Conservation (phyloP, 768 basidiomycete species). For the Pisolithus orientalis region DNA sequence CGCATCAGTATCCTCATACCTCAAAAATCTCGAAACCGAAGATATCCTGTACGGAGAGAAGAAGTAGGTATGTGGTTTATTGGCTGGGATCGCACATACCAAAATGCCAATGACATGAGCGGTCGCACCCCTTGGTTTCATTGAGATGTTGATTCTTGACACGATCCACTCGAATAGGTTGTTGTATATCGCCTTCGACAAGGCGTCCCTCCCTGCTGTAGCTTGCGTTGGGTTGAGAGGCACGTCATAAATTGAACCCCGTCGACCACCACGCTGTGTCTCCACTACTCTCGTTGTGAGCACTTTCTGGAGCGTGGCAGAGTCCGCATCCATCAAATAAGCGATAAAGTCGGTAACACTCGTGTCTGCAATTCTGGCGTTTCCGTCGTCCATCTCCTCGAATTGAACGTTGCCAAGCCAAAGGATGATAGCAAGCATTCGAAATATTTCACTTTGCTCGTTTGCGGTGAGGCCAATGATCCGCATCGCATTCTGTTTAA, state of each 20-base stretch:
- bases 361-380: constrained; percentile 72
- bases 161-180: constrained; percentile 99
- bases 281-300: constrained; percentile 84
- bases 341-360: constrained; percentile 93
- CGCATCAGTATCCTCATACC: constrained; percentile 32
- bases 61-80: background rate
- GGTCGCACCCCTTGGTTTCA: constrained; percentile 75
- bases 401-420: constrained; percentile 98
- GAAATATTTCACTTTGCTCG: constrained; percentile 91
- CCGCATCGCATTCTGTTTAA: constrained; percentile 79
- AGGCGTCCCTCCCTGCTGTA: constrained; percentile 78
- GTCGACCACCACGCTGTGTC: constrained; percentile 84
- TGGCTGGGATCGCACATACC: constrained; percentile 32
- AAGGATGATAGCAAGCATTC: constrained; percentile 84
- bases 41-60: constrained; percentile 59
- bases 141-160: constrained; percentile 88
- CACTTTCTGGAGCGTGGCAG: constrained; percentile 75
- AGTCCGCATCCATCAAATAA: constrained; percentile 88
- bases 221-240: constrained; percentile 93
- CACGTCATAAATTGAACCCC: constrained; percentile 97
- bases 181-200: constrained; percentile 95
- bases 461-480: constrained; percentile 78
- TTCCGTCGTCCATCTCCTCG: constrained; percentile 82
- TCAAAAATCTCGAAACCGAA: constrained; percentile 99
- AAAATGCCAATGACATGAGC: constrained; percentile 90